A percentile compares a stretch with the other conserved stretches of the same genome.
phyloP scores from a whole-genome alignment of 2,329 filamentous ascomycete genomes.

The Colletotrichum neosansevieriae region DNA sequence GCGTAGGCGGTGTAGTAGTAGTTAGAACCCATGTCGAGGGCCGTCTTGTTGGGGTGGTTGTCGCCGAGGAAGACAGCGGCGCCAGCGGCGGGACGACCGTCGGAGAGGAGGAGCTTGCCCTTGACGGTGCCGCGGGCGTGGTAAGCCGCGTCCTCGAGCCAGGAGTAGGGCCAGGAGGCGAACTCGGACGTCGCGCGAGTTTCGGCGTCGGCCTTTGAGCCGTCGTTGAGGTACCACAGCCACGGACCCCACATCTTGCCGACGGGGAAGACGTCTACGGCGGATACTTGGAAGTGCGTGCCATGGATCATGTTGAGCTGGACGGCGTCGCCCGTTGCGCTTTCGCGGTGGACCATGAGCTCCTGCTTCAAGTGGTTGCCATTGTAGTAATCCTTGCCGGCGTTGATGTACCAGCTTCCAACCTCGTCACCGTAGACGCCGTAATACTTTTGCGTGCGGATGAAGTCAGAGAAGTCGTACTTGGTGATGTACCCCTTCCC shows the following conservation, averaged over 20 bases:
- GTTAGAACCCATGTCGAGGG: slow-evolving; percentile 59
- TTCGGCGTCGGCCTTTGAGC: slow-evolving; percentile 57
- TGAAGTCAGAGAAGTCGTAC: slow-evolving; percentile 54
- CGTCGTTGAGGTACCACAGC: slow-evolving; percentile 56
- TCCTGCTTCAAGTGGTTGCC: slow-evolving; percentile 66
- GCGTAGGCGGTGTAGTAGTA: slow-evolving; percentile 65
- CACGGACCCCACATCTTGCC: slow-evolving; percentile 59
- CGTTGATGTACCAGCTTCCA: slow-evolving; percentile 64
- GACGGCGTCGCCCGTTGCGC: slow-evolving; percentile 61
- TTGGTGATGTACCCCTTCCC: slow-evolving; percentile 60
- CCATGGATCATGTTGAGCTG: slow-evolving; percentile 68
- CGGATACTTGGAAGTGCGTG: slow-evolving; percentile 57
- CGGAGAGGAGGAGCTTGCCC: slow-evolving; percentile 58
- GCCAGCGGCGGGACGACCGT: slow-evolving; percentile 60
- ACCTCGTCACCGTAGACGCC: slow-evolving; percentile 63
- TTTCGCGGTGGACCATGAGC: slow-evolving; percentile 64
- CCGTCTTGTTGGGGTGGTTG: slow-evolving; percentile 55
- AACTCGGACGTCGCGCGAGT: slow-evolving; percentile 55
- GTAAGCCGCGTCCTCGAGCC: slow-evolving; percentile 60
- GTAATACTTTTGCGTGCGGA: slow-evolving; percentile 57
- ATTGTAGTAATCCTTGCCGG: slow-evolving; percentile 65
- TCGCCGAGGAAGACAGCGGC: slow-evolving; percentile 50
- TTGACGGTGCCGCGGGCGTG: slow-evolving; percentile 61
- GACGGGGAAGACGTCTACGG: slow-evolving; percentile 51
- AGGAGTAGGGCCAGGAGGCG: slow-evolving; percentile 60